Conservation (phyloP, 805 yeast species). For the Metschnikowia similis region DNA sequence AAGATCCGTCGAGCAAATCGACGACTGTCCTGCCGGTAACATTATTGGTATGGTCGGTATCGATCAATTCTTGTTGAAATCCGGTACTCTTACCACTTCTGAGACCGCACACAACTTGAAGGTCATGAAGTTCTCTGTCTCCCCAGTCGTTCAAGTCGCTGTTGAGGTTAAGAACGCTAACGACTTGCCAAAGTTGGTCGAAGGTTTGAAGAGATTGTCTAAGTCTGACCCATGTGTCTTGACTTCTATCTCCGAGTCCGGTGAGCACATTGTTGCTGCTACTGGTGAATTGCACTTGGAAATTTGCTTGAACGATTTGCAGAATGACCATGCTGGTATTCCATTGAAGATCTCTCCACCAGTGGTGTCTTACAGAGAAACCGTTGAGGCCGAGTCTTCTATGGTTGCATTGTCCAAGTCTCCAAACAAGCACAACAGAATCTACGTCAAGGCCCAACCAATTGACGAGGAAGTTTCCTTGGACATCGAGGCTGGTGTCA, state of each 20-base stretch:
- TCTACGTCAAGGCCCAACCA: constrained; percentile 96
- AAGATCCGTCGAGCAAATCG: constrained; percentile 95
- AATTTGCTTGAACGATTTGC: constrained; percentile 92
- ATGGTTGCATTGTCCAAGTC: constrained; percentile 97
- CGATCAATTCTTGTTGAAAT: constrained; percentile 98
- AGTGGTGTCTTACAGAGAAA: constrained; percentile 98
- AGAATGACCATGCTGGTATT: constrained; percentile 99
- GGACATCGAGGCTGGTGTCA: constrained; percentile 91
- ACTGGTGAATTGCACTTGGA: constrained; percentile 99
- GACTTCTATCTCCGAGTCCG: constrained; percentile 81
- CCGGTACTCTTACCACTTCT: constrained; percentile 98
- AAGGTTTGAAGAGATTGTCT: constrained; percentile 99
- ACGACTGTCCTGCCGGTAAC: constrained; percentile 99
- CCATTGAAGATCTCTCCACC: constrained; percentile 98
- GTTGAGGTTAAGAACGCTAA: constrained; percentile 99
- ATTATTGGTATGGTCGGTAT: constrained; percentile 99
- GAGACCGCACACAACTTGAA: constrained; percentile 98
- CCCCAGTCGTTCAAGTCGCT: constrained; percentile 99
- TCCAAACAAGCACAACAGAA: constrained; percentile 99
- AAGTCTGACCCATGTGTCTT: constrained; percentile 99
- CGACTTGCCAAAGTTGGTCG: constrained; percentile 98
- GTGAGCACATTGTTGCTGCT: constrained; percentile 99
- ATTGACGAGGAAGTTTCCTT: constrained; percentile 85
- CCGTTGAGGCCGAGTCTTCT: constrained; percentile 89
- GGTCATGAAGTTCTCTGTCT: constrained; percentile 99